Evolutionary conservation across 495 filamentous ascomycete genomes (phyloP).

Genomic region (Gamarada debralockiae): DNA sequence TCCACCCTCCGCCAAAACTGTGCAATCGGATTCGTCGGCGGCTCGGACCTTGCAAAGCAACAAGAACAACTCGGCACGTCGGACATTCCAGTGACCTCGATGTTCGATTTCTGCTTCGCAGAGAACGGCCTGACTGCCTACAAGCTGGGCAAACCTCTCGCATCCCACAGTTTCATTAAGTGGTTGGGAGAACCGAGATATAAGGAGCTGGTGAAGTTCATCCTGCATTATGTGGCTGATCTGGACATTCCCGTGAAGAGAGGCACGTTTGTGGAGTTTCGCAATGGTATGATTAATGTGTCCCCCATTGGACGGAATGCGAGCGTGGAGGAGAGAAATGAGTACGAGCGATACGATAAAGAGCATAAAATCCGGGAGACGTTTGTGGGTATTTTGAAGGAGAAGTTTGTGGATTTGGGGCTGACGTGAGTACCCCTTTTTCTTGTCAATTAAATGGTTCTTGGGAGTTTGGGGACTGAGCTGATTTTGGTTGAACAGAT

Average conservation of each 20-base stretch:
- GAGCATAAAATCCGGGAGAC: constrained; percentile 66
- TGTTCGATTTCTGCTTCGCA: constrained; percentile 96
- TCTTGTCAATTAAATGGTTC: too few species aligned
- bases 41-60: constrained; percentile 85
- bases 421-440: constrained; percentile 70
- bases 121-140: constrained; percentile 95
- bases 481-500: constrained; percentile 44
- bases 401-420: constrained; percentile 77
- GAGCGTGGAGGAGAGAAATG: constrained; percentile 69
- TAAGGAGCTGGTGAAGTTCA: constrained; percentile 81
- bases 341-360: constrained; percentile 75
- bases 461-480: too few species aligned
- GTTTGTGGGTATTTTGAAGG: constrained; percentile 69
- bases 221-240: constrained; percentile 85
- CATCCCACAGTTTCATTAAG: constrained; percentile 78
- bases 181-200: constrained; percentile 93
- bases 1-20: constrained; percentile 77
- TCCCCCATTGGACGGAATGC: constrained; percentile 92
- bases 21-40: constrained; percentile 88
- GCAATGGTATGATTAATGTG: constrained; percentile 96
- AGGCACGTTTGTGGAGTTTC: constrained; percentile 95
- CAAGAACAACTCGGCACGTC: constrained; percentile 85
- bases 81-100: constrained; percentile 58
- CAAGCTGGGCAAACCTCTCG: constrained; percentile 68
- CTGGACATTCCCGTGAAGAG: constrained; percentile 85